Percentiles rank a stretch among this genome's conserved stretches.
Conservation (phyloP, 805 yeast genomes). For the Saturnispora kantuleensis region DNA sequence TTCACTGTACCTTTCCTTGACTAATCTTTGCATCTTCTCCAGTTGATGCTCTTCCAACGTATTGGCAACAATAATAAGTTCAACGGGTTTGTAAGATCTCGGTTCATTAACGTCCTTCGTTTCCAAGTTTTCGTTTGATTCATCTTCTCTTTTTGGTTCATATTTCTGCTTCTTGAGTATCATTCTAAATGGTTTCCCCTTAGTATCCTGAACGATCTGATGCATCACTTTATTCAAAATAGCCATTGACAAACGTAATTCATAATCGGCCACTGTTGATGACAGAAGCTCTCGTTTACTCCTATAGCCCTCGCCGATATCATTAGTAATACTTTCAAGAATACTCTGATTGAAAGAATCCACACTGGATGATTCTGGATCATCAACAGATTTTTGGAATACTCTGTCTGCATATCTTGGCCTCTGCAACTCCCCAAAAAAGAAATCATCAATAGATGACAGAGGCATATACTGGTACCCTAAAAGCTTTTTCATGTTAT, state of each 20-base stretch:
- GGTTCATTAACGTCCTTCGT: background rate
- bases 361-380: background rate
- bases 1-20: slow-evolving; percentile 14
- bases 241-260: slow-evolving; percentile 51
- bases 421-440: slow-evolving; percentile 34
- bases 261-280: slow-evolving; percentile 50
- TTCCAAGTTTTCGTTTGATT: background rate
- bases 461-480: slow-evolving; percentile 88
- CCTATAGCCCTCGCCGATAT: slow-evolving; percentile 24
- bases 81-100: slow-evolving; percentile 1
- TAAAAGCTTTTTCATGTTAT: slow-evolving; percentile 67
- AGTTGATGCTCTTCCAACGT: slow-evolving; percentile 7
- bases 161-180: slow-evolving; percentile 15
- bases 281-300: slow-evolving; percentile 30
- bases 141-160: background rate
- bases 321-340: slow-evolving; percentile 16
- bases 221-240: slow-evolving; percentile 41
- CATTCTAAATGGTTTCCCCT: slow-evolving; percentile 30
- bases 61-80: slow-evolving; percentile 11
- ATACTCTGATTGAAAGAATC: slow-evolving; percentile 4
- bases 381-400: slow-evolving; percentile 2
- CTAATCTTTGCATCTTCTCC: slow-evolving; percentile 13
- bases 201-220: slow-evolving; percentile 24
- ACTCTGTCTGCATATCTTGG: slow-evolving; percentile 3
- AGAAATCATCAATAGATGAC: slow-evolving; percentile 53